Evolutionary conservation across 2,329 filamentous ascomycete species (phyloP), one percentile per base, ranked within the genome.

Genomic region (Stagonosporopsis rhizophila): DNA sequence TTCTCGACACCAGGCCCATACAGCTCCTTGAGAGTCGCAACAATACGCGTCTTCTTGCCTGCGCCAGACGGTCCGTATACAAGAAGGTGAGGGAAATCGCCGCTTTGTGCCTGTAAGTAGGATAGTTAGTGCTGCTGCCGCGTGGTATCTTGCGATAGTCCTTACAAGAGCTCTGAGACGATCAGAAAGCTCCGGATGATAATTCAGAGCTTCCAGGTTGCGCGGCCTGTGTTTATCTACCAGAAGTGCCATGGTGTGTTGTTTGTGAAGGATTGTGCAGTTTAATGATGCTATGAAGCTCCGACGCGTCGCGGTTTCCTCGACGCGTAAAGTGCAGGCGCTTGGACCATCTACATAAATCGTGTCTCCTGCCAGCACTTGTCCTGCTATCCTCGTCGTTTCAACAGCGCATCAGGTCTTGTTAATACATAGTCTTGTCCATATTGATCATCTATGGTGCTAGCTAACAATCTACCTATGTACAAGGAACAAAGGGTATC

Each of bases 1-100:
- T 97, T 98, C 74, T 99, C 96, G n/a, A 96, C 95, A 39, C 95
- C 94, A 0, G 94, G 89, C 0, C 95, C 95, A 77, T 95, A 99
- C 7, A 99, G 84, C 73, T 97, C 94, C 76, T 96, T 96, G 3
- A 99, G 81, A 0, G 94, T 98, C 15, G 95, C 93, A 17, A 97
- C 92, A 65, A 98, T 96, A 39, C 95, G 89, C 1, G 95, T 99
- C 79, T 99, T 99, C 78, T 99, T 99, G 65, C 95, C 95, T 5
- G 95, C 95, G 30, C 95, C 95, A 0, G 94, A 97, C 1, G 95
- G 95, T 0, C 95, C 95, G 74, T 98, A 99, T 62, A 99, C 91
- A 60, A 99, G 90, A 42, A 99, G 87, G 79, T 99, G 96, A 45
- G 95, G 95, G 74, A 99, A 99, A 77, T 99, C 96, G 67, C 94